Percentiles rank a stretch among this genome's conserved stretches.
phyloP scores from a whole-genome alignment of 352 stramenopile species.

The Elongisporangium anandrum region DNA sequence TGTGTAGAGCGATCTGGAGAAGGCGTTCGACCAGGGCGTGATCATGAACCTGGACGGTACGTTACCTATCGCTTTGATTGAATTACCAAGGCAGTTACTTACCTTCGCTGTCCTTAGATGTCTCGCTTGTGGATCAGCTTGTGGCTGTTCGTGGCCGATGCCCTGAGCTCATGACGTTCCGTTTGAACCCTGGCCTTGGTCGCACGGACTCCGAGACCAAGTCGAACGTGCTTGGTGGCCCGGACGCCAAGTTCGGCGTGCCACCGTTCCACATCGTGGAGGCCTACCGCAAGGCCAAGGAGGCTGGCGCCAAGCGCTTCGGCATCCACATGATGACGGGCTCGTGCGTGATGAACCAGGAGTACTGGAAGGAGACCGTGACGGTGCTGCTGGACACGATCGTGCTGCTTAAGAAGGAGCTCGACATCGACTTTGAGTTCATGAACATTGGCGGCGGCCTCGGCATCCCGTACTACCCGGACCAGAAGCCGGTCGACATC shows the following conservation, averaged over 20 bases:
- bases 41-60: slow-evolving; percentile 86
- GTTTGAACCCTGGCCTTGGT: slow-evolving; percentile 82
- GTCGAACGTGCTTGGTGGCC: slow-evolving; percentile 85
- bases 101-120: slow-evolving; percentile 21
- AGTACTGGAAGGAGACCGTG: slow-evolving; percentile 88
- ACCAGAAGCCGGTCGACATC: slow-evolving; percentile 68
- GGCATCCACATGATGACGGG: slow-evolving; percentile 92
- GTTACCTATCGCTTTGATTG: not conserved
- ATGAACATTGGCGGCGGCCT: slow-evolving; percentile 90
- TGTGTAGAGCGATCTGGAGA: slow-evolving; percentile 48
- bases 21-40: slow-evolving; percentile 72
- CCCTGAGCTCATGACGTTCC: slow-evolving; percentile 85
- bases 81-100: too few relatives aligned
- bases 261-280: slow-evolving; percentile 86
- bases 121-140: slow-evolving; percentile 77
- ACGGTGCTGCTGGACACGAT: slow-evolving; percentile 83
- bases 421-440: slow-evolving; percentile 88
- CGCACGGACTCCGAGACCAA: slow-evolving; percentile 88
- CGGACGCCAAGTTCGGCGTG: slow-evolving; percentile 88
- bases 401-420: slow-evolving; percentile 65
- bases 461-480: slow-evolving; percentile 83
- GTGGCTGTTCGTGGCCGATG: slow-evolving; percentile 61
- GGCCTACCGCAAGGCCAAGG: slow-evolving; percentile 79
- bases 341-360: slow-evolving; percentile 86
- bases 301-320: slow-evolving; percentile 77